These are phyloP conservation scores for Lecanicillium sp. DNA, from an alignment of 2,329 filamentous ascomycete genomes.

Conservation along the genomic window DNA sequence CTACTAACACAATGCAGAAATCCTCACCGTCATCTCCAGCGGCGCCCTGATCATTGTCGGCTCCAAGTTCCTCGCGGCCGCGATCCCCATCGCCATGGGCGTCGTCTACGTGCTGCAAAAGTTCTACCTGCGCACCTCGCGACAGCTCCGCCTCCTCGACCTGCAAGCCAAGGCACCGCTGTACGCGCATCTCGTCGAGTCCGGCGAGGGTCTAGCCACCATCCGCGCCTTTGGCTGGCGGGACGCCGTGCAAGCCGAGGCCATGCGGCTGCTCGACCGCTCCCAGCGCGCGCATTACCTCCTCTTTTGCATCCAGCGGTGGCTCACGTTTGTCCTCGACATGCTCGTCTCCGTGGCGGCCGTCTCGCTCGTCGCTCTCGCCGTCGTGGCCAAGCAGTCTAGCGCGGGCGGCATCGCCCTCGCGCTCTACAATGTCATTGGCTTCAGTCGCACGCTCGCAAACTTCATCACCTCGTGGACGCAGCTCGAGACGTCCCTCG, in stretches of 20 bases:
- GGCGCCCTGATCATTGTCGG: conserved; percentile 5
- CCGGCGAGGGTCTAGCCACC: conserved; percentile 33
- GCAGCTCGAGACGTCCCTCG: conserved; percentile 3
- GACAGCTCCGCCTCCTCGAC: conserved; percentile 25
- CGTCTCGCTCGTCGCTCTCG: conserved; percentile 1
- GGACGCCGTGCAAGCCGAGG: conserved; percentile 29
- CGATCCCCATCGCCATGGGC: conserved; percentile 13
- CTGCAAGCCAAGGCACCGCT: conserved; percentile 24
- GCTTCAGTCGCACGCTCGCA: conserved; percentile 1
- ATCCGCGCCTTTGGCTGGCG: conserved; percentile 48
- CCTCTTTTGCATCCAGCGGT: conserved; percentile 1
- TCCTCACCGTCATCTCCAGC: not conserved
- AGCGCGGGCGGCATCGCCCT: not conserved
- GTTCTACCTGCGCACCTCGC: conserved; percentile 25
- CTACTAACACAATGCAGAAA: not conserved
- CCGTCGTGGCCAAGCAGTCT: not conserved
- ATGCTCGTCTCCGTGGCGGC: not conserved
- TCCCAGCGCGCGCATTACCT: conserved; percentile 48
- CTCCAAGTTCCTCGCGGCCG: not conserved
- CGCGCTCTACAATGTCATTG: not conserved
- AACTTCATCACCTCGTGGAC: conserved; percentile 1
- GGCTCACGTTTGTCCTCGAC: conserved; percentile 1
- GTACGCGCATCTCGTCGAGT: conserved; percentile 29
- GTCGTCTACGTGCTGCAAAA: conserved; percentile 21
- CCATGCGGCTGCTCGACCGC: conserved; percentile 34